Evolutionary conservation across 2,329 filamentous ascomycete species (phyloP), one percentile per base, ranked within the genome.

Genomic region (Aspergillus jensenii): DNA sequence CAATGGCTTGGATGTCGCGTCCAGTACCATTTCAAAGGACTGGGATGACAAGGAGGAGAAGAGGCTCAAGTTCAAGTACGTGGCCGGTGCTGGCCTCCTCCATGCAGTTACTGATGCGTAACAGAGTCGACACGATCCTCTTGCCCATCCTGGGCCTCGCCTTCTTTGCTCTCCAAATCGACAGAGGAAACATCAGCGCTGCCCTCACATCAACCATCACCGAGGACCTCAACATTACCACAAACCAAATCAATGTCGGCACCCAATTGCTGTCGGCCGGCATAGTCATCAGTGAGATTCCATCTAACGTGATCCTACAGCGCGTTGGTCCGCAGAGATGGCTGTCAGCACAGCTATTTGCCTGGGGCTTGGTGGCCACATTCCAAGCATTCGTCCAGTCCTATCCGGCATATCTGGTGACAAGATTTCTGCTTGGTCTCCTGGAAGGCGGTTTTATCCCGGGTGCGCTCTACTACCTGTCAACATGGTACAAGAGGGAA

Each of bases 391-490:
- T 83, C 64, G 74, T 82, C 52, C 73, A 73, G 37, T 77, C 72
- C 39, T 81, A 82, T 41, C 75, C 73, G 1, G 75, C 76, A 3
- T 85, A 78, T 62, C 69, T 84, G 35, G 76, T 74, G 0, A 81
- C 81, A 0, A 76, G 83, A 1, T 75, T 85, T 53, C 67, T 85
- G 1, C 76, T 85, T 1, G 82, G 82, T 2, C 70, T 84, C 11
- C 78, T 78, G 2, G 83, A 85, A 66, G 80, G 80, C 0, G 83
- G 83, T 2, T 85, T 83, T 61, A 84, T 85, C 54, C 82, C 83
- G 1, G 82, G 69, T n/a, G 70, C 69, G n/a, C 55, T 73, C 4
- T 73, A 73, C 46, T 71, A 81, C 2, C 69, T 85, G 1, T 82
- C 81, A 0, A 81, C 79, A 1, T 85, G 82, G 82, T 85, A 85